Conservation (phyloP, 169 alveolate species). For the Cryptosporidium parvum region DNA sequence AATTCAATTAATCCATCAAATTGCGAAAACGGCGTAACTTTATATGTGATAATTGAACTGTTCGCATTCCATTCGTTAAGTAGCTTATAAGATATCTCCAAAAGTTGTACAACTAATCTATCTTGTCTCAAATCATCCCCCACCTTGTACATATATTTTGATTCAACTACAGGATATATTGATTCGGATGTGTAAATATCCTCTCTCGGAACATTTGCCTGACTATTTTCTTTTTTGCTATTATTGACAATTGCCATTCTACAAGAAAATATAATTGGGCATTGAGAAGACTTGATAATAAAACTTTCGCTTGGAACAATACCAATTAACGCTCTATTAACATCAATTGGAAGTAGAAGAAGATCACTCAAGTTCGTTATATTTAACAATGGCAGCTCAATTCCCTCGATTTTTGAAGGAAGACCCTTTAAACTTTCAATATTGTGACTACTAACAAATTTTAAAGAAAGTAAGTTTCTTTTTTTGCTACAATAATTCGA, state of each 20-base stretch:
- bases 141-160: conserved; percentile 88
- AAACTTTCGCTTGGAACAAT: conserved; percentile 73
- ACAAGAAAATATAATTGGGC: conserved; percentile 71
- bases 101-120: conserved; percentile 90
- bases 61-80: conserved; percentile 91
- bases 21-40: conserved; percentile 85
- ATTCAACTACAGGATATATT: conserved; percentile 71
- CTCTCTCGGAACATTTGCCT: conserved; percentile 14
- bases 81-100: conserved; percentile 88
- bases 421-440: not conserved
- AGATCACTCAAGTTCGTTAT: conserved; percentile 60
- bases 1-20: conserved; percentile 88
- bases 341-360: conserved; percentile 64
- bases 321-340: conserved; percentile 58
- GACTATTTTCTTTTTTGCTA: conserved; percentile 2
- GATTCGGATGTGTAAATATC: conserved; percentile 45
- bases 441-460: conserved; percentile 20
- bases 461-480: conserved; percentile 33
- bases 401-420: conserved; percentile 3
- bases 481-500: conserved; percentile 20
- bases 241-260: conserved; percentile 40
- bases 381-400: conserved; percentile 44
- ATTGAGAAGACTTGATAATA: conserved; percentile 59
- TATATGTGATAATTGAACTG: conserved; percentile 89
- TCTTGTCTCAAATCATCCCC: conserved; percentile 98